Evolutionary conservation across 345 rosid genomes (phyloP).

Genomic region (Acer saccharum): DNA sequence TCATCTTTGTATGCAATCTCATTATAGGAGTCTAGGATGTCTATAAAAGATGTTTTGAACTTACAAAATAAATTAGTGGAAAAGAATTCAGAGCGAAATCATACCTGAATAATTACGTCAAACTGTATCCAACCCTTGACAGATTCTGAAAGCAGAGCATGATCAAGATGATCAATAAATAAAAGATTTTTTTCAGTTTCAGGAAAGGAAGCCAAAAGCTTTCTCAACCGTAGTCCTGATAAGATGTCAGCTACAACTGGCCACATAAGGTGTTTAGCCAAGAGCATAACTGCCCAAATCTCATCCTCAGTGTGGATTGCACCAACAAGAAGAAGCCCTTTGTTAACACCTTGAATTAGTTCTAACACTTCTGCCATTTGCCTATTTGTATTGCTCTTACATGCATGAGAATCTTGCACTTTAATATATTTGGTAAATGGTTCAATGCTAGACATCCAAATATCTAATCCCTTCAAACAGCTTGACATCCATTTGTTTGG

Average conservation of each 20-base stretch:
- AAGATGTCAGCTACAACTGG: conserved; percentile 88
- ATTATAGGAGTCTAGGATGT: conserved; percentile 5
- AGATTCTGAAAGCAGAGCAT: conserved; percentile 71
- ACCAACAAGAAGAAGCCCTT: conserved; percentile 74
- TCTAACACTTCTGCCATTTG: conserved; percentile 57
- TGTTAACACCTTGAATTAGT: conserved; percentile 51
- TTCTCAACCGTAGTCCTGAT: conserved; percentile 90
- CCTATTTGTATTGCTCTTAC: conserved; percentile 24
- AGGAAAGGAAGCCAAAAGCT: conserved; percentile 49
- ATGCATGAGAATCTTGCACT: conserved; percentile 43
- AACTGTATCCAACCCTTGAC: conserved; percentile 55
- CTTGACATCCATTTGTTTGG: conserved; percentile 55
- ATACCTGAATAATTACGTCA: conserved; percentile 87
- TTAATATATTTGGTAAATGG: conserved; percentile 83
- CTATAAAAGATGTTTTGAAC: not conserved
- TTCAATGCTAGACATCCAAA: conserved; percentile 67
- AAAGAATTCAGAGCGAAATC: not conserved
- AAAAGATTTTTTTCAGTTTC: conserved; percentile 42
- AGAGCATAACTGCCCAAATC: conserved; percentile 83
- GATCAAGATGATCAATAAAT: conserved; percentile 88
- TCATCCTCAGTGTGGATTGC: conserved; percentile 80
- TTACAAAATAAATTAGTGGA: conserved; percentile 11
- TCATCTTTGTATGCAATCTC: not conserved
- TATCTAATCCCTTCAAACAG: conserved; percentile 81
- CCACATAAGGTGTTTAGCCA: conserved; percentile 86